phyloP scores from a whole-genome alignment of 306 rosid genomes.

The Vachellia collinsii region DNA sequence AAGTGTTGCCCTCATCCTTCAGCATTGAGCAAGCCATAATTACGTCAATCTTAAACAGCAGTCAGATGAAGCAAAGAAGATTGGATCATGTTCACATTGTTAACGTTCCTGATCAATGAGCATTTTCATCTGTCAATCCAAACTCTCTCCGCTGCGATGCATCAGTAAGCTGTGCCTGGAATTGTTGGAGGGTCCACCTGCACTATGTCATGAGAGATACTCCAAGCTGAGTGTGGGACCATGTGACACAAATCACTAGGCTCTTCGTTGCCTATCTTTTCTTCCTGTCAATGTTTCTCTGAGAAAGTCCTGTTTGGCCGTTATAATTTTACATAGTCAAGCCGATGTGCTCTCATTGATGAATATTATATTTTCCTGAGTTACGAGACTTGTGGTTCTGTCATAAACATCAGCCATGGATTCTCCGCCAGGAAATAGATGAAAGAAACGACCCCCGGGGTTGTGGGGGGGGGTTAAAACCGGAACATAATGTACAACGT shows the following conservation, averaged over 20 bases:
- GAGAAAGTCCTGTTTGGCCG: not conserved
- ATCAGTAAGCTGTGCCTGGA: conserved; percentile 75
- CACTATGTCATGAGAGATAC: conserved; percentile 94
- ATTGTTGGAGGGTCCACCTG: conserved; percentile 87
- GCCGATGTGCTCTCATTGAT: too few species aligned
- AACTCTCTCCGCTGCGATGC: conserved; percentile 74
- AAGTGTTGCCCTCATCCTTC: too few species aligned
- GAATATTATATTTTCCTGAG: not conserved
- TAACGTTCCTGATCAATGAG: conserved; percentile 79
- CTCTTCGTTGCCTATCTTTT: too few species aligned
- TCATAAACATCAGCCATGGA: conserved; percentile 97
- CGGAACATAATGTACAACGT: too few species aligned
- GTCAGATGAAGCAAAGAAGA: too few species aligned
- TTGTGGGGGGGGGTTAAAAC: too few species aligned
- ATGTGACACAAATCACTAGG: conserved; percentile 30
- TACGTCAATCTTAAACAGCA: too few species aligned
- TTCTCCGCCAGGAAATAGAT: conserved; percentile 86
- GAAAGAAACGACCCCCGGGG: conserved; percentile 98
- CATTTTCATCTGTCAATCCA: conserved; percentile 81
- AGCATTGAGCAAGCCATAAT: too few species aligned
- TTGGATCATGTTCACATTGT: not conserved
- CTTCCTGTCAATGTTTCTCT: too few species aligned
- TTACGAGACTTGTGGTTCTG: conserved; percentile 73
- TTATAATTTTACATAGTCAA: not conserved
- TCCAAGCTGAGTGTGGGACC: conserved; percentile 67